phyloP scores from a whole-genome alignment of 805 yeast genomes.

The Komagataella kurtzmanii region DNA sequence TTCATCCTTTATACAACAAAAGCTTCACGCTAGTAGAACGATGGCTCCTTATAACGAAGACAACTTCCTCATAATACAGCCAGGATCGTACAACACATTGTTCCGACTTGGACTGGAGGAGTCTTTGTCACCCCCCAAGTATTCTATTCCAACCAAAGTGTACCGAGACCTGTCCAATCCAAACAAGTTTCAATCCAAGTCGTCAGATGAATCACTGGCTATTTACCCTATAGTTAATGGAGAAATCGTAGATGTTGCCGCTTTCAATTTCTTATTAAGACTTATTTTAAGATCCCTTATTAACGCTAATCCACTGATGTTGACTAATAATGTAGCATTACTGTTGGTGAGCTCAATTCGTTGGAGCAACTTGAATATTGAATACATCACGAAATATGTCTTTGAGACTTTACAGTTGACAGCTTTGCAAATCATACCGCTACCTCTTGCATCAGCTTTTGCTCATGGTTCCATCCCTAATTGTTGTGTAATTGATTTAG shows the following conservation, averaged over 20 bases:
- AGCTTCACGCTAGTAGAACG: not conserved
- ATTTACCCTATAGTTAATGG: slow-evolving; percentile 58
- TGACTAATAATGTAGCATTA: slow-evolving; percentile 42
- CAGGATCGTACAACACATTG: slow-evolving; percentile 65
- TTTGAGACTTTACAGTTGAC: slow-evolving; percentile 64
- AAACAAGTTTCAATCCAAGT: slow-evolving; percentile 21
- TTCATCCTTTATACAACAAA: not conserved
- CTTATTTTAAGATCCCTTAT: slow-evolving; percentile 36
- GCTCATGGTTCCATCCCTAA: slow-evolving; percentile 57
- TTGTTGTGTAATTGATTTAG: slow-evolving; percentile 70
- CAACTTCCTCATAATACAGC: slow-evolving; percentile 42
- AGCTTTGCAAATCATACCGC: slow-evolving; percentile 59
- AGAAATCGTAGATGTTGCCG: slow-evolving; percentile 50
- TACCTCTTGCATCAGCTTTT: slow-evolving; percentile 55
- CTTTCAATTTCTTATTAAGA: slow-evolving; percentile 50
- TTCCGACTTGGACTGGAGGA: slow-evolving; percentile 76
- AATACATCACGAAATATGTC: slow-evolving; percentile 56
- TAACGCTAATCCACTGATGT: slow-evolving; percentile 15
- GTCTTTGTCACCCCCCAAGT: slow-evolving; percentile 61
- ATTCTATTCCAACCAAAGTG: slow-evolving; percentile 67
- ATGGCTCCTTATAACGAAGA: slow-evolving; percentile 24
- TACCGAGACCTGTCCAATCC: slow-evolving; percentile 13
- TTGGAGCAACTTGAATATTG: slow-evolving; percentile 62
- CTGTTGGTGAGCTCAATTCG: slow-evolving; percentile 48
- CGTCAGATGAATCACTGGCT: slow-evolving; percentile 24